A percentile compares a stretch with the other conserved stretches of the same genome.
These are phyloP conservation scores for Dovyalis caffra DNA, from an alignment of 345 rosid species.

Conservation along the genomic window DNA sequence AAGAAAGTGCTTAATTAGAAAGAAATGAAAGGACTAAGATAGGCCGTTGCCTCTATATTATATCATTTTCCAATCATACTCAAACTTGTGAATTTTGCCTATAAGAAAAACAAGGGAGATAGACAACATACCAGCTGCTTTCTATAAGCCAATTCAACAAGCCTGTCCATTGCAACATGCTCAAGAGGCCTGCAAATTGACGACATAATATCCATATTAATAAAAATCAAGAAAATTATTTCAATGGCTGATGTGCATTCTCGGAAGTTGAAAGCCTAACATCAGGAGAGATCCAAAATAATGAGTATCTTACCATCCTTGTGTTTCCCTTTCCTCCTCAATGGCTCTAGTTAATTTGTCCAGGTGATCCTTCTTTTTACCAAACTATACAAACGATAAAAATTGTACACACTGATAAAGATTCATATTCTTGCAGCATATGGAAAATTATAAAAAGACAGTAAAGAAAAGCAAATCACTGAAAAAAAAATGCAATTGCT, in stretches of 20 bases:
- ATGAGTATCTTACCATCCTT: constrained; percentile 36
- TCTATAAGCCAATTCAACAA: constrained; percentile 54
- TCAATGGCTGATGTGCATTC: neutral
- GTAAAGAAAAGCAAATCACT: neutral
- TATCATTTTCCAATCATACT: neutral
- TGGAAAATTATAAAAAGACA: neutral
- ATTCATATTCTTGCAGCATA: neutral
- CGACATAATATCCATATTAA: neutral
- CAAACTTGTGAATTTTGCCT: neutral
- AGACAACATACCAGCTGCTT: constrained; percentile 43
- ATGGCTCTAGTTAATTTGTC: constrained; percentile 32
- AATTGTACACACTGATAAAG: neutral
- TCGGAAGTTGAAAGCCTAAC: neutral
- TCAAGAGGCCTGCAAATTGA: constrained; percentile 44
- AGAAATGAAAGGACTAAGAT: neutral
- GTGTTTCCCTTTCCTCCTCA: constrained; percentile 31
- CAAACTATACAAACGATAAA: constrained; percentile 26
- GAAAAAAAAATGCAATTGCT: neutral
- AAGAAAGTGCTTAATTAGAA: neutral
- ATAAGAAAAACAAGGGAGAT: neutral
- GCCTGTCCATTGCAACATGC: constrained; percentile 54
- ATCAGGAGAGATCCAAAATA: neutral
- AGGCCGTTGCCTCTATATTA: neutral
- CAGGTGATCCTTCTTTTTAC: constrained; percentile 34
- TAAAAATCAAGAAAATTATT: constrained; percentile 5